phyloP scores from a whole-genome alignment of 352 stramenopile species.

The Phytophthora macrochlamydospora region DNA sequence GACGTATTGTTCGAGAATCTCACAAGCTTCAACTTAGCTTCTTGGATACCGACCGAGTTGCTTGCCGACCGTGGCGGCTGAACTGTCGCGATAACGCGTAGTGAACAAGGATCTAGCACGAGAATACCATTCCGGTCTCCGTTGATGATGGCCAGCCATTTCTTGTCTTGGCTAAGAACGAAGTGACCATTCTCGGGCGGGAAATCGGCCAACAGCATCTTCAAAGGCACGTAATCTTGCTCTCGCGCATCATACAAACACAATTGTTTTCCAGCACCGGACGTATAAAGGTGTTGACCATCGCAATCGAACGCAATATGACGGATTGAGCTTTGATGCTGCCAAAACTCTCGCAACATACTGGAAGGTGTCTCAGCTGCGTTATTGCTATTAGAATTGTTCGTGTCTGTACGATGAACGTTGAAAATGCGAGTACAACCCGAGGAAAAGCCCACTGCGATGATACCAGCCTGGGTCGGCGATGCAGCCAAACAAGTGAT shows the following conservation, averaged over 20 bases:
- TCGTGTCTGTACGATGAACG: conserved; percentile 30
- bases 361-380: conserved; percentile 9
- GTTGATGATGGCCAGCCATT: conserved; percentile 42
- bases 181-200: conserved; percentile 33
- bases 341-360: conserved; percentile 79
- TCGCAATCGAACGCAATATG: conserved; percentile 59
- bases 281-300: conserved; percentile 54
- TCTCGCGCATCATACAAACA: conserved; percentile 64
- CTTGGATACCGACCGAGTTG: conserved; percentile 11
- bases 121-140: conserved; percentile 33
- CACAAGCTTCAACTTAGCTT: conserved; percentile 2
- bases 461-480: conserved; percentile 36
- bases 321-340: conserved; percentile 80
- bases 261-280: conserved; percentile 57
- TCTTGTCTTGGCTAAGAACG: conserved; percentile 44
- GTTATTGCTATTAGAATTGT: conserved; percentile 1
- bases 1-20: conserved; percentile 52
- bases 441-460: conserved; percentile 82
- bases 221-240: conserved; percentile 58
- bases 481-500: conserved; percentile 70
- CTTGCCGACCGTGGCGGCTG: conserved; percentile 28
- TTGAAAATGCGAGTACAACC: conserved; percentile 88
- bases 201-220: conserved; percentile 73
- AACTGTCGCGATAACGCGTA: conserved; percentile 43
- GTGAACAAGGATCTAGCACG: conserved; percentile 44